These are phyloP conservation scores for Xerocomus brunneocitrinus DNA, from an alignment of 768 basidiomycete genomes.

Conservation along the genomic window DNA sequence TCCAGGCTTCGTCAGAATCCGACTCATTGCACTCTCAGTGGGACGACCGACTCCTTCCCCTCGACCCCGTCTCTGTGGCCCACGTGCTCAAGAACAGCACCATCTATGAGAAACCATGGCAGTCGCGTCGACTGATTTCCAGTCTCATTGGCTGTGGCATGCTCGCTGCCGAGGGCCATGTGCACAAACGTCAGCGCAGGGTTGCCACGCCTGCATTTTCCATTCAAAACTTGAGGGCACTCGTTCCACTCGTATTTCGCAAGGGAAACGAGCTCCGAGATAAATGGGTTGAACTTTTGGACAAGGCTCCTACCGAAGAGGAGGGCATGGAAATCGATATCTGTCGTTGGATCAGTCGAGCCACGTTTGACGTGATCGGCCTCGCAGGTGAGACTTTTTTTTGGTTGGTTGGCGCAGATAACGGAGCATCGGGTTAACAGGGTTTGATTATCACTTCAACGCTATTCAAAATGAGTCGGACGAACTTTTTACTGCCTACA, in stretches of 20 bases:
- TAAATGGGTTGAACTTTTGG: conserved; percentile 53
- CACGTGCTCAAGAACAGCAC: conserved; percentile 71
- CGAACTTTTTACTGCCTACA: conserved; percentile 73
- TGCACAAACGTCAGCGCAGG: conserved; percentile 77
- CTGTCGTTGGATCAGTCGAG: conserved; percentile 74
- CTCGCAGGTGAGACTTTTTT: conserved; percentile 57
- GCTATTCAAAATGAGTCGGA: conserved; percentile 77
- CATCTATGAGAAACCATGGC: conserved; percentile 81
- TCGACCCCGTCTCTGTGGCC: conserved; percentile 71
- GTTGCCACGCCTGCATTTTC: conserved; percentile 78
- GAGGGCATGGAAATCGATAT: conserved; percentile 55
- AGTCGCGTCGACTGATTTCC: conserved; percentile 68
- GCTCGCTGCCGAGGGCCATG: conserved; percentile 71
- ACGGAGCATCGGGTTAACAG: conserved; percentile 33
- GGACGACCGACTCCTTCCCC: conserved; percentile 74
- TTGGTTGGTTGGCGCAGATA: not conserved
- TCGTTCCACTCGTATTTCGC: conserved; percentile 67
- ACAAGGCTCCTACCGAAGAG: conserved; percentile 12
- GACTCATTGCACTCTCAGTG: conserved; percentile 42
- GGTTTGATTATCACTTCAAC: conserved; percentile 84
- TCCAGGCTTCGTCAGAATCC: not conserved
- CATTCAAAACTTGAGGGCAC: conserved; percentile 65
- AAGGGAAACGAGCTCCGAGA: conserved; percentile 62
- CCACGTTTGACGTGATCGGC: conserved; percentile 89
- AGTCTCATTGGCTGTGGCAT: conserved; percentile 79